phyloP scores from a whole-genome alignment of 768 basidiomycete genomes.

The Amanita fuliginea region DNA sequence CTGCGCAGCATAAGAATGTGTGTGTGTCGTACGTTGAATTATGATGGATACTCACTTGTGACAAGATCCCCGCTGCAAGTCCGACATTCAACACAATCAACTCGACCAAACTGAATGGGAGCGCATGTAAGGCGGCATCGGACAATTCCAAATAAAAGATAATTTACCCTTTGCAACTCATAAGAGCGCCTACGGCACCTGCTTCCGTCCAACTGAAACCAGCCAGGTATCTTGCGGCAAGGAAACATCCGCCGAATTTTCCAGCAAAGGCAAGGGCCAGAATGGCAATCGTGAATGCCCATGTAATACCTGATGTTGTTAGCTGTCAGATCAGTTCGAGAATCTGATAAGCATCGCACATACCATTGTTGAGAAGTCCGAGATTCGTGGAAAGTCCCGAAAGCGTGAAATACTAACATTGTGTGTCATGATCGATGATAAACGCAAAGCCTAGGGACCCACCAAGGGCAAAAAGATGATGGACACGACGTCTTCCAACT shows the following conservation, averaged over 20 bases:
- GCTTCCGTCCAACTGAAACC: slow-evolving; percentile 78
- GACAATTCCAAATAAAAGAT: neutral
- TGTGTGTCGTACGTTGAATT: neutral
- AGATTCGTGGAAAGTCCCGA: slow-evolving; percentile 88
- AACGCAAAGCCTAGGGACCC: slow-evolving; percentile 11
- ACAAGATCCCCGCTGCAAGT: slow-evolving; percentile 67
- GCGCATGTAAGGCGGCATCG: neutral
- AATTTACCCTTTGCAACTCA: slow-evolving; percentile 88
- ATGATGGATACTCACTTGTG: slow-evolving; percentile 24
- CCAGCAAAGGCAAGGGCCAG: slow-evolving; percentile 68
- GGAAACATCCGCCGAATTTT: slow-evolving; percentile 80
- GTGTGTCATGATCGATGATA: neutral
- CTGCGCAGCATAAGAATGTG: slow-evolving; percentile 11
- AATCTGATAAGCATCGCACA: slow-evolving; percentile 1
- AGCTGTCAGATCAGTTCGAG: neutral
- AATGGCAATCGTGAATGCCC: slow-evolving; percentile 83
- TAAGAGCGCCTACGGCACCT: slow-evolving; percentile 77
- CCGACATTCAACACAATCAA: slow-evolving; percentile 96
- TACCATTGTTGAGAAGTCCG: slow-evolving; percentile 69
- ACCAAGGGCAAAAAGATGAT: slow-evolving; percentile 86
- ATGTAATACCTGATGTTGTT: slow-evolving; percentile 48
- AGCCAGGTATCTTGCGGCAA: slow-evolving; percentile 53
- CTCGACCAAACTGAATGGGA: slow-evolving; percentile 58
- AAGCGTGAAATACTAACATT: slow-evolving; percentile 73
- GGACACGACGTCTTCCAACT: slow-evolving; percentile 91